A percentile compares a stretch with the other conserved stretches of the same genome.
These are phyloP conservation scores for Colletotrichum zoysiae DNA, from an alignment of 2,329 filamentous ascomycete genomes.

Conservation along the genomic window DNA sequence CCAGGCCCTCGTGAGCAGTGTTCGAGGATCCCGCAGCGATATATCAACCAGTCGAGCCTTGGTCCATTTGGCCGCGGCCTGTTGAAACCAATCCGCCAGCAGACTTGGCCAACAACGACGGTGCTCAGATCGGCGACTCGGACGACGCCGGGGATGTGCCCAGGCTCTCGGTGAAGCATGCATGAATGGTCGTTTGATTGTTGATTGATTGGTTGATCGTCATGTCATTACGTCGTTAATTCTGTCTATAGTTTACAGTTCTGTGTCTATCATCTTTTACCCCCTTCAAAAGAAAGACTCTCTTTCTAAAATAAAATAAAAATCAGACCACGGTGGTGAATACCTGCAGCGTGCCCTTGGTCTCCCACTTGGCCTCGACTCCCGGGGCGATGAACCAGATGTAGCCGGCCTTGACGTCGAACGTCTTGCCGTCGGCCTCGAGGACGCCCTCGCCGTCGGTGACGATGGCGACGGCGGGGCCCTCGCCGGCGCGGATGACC, in stretches of 20 bases:
- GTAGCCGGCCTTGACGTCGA: constrained; percentile 70
- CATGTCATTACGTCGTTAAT: constrained; percentile 18
- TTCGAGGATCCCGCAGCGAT: too few relatives aligned
- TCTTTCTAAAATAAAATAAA: too few relatives aligned
- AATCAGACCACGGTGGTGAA: constrained; percentile 52
- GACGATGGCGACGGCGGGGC: constrained; percentile 74
- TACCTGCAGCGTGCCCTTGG: constrained; percentile 51
- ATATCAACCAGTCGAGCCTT: neutral
- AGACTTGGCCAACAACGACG: neutral
- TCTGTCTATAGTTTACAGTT: neutral
- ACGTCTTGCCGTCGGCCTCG: constrained; percentile 63
- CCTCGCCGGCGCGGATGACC: constrained; percentile 64
- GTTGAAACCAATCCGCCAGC: neutral
- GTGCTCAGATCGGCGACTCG: neutral
- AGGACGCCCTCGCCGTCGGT: constrained; percentile 70
- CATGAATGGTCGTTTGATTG: too few relatives aligned
- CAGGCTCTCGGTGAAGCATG: neutral
- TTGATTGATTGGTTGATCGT: neutral
- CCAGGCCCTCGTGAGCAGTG: neutral
- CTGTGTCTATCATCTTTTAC: neutral
- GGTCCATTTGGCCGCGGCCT: too few relatives aligned
- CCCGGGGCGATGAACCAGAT: constrained; percentile 77
- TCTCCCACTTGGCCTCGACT: constrained; percentile 50
- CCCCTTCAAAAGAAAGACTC: too few relatives aligned
- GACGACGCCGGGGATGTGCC: neutral